Evolutionary conservation across 169 alveolate genomes (phyloP).

Genomic region (Eimeria acervulina): DNA sequence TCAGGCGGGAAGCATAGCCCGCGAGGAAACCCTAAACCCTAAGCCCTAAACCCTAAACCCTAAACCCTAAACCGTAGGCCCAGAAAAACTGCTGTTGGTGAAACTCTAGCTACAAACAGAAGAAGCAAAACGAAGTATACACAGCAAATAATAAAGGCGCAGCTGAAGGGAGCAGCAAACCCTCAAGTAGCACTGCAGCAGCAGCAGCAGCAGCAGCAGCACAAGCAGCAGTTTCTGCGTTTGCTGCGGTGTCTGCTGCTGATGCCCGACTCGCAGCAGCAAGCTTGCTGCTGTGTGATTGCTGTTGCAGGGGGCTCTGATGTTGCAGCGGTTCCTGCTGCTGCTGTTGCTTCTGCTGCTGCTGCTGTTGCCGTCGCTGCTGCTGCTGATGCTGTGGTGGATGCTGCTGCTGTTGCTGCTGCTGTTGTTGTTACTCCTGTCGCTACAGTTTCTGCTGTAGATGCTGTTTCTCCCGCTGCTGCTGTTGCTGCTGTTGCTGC

Average conservation of each 20-base stretch:
- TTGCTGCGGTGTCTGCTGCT: constrained; percentile 2
- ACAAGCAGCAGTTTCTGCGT: neutral
- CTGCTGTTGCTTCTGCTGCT: constrained; percentile 32
- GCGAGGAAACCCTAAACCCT: neutral
- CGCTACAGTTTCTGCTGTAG: no score
- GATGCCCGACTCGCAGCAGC: no score
- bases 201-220: constrained; percentile 62
- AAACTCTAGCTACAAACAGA: no score
- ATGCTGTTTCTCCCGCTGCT: neutral
- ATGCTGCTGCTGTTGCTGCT: no score
- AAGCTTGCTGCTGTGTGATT: no score
- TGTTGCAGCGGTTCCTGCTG: neutral
- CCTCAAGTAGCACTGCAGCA: neutral
- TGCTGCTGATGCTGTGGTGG: neutral
- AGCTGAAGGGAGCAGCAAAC: neutral
- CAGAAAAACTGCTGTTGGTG: neutral
- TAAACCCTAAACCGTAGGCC: neutral
- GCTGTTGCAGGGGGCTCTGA: no score
- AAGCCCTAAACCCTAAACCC: constrained; percentile 47
- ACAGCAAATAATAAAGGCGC: neutral
- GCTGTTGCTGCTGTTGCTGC: neutral
- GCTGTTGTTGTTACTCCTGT: no score
- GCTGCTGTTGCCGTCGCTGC: no score
- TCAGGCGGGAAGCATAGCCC: neutral
- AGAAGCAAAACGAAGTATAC: no score